phyloP scores from a whole-genome alignment of 208 protist genomes.

The Trypanosoma brucei region DNA sequence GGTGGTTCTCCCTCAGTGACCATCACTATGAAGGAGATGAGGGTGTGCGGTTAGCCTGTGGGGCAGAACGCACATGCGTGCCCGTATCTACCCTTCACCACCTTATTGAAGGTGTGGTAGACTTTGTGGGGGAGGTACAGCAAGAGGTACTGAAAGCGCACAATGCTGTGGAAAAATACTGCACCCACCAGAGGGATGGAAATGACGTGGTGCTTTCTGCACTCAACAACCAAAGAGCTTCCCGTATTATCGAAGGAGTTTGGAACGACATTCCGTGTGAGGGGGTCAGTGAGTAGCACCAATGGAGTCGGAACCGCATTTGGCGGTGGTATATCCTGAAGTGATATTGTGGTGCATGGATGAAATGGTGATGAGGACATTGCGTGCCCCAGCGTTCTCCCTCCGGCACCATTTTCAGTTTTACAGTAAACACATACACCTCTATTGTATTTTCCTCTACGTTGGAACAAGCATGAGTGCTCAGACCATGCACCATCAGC shows the following conservation, averaged over 20 bases:
- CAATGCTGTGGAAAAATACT: conserved; percentile 13
- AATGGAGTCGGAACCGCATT: too few relatives aligned
- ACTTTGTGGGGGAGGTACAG: conserved; percentile 67
- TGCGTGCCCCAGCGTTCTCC: too few relatives aligned
- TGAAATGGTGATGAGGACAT: too few relatives aligned
- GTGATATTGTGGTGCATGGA: too few relatives aligned
- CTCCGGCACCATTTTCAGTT: too few relatives aligned
- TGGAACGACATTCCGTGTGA: too few relatives aligned
- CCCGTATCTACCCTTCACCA: conserved; percentile 30
- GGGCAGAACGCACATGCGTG: conserved; percentile 1
- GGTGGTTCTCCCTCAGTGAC: not conserved
- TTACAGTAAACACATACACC: too few relatives aligned
- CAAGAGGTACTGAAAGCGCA: conserved; percentile 41
- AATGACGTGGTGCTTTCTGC: not conserved
- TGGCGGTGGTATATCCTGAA: too few relatives aligned
- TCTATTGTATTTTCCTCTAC: too few relatives aligned
- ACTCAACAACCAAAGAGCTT: not conserved
- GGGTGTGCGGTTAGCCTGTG: not conserved
- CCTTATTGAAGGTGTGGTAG: conserved; percentile 65
- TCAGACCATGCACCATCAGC: too few relatives aligned
- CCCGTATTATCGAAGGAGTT: not conserved
- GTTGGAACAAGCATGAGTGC: too few relatives aligned
- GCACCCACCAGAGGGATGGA: not conserved
- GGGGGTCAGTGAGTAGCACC: too few relatives aligned
- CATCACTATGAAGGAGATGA: conserved; percentile 2